Evolutionary conservation across 140 eudicot genomes (phyloP).

Genomic region (Eryngium alpinum): DNA sequence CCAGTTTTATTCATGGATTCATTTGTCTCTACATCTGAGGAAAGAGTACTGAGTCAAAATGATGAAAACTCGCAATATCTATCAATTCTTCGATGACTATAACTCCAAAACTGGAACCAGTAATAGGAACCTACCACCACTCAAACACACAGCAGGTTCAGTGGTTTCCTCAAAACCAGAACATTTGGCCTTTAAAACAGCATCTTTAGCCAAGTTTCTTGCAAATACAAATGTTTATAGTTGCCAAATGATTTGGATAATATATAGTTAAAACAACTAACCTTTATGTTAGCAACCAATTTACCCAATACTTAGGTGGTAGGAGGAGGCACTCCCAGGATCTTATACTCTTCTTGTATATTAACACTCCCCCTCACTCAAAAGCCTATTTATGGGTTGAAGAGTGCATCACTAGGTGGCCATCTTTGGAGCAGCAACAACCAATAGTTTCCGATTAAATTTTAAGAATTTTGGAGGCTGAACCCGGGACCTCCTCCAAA

Average conservation of each 20-base stretch:
- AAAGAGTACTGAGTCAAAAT: not conserved
- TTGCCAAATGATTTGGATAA: not conserved
- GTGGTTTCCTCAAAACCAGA: constrained; percentile 99
- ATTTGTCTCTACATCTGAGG: constrained; percentile 84
- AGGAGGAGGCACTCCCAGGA: too few species aligned
- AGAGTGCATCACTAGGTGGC: too few species aligned
- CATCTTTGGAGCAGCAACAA: too few species aligned
- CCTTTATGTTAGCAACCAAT: too few species aligned
- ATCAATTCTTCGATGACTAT: not conserved
- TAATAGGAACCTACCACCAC: constrained; percentile 49
- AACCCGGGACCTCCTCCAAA: too few species aligned
- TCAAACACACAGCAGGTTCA: constrained; percentile 85
- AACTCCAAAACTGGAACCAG: constrained; percentile 9
- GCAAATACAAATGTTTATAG: constrained; percentile 20
- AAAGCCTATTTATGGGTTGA: too few species aligned
- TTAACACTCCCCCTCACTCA: too few species aligned
- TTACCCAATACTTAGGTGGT: too few species aligned
- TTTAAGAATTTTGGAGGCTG: too few species aligned
- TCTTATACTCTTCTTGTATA: too few species aligned
- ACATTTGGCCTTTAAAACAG: constrained; percentile 86
- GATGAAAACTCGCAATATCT: not conserved
- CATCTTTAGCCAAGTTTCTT: constrained; percentile 97
- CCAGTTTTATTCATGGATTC: constrained; percentile 90
- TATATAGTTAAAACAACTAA: constrained; percentile 21
- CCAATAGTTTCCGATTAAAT: too few species aligned